A percentile compares a stretch with the other conserved stretches of the same genome.
Evolutionary conservation across 306 rosid genomes (phyloP).

Genomic region (Comarum palustre): DNA sequence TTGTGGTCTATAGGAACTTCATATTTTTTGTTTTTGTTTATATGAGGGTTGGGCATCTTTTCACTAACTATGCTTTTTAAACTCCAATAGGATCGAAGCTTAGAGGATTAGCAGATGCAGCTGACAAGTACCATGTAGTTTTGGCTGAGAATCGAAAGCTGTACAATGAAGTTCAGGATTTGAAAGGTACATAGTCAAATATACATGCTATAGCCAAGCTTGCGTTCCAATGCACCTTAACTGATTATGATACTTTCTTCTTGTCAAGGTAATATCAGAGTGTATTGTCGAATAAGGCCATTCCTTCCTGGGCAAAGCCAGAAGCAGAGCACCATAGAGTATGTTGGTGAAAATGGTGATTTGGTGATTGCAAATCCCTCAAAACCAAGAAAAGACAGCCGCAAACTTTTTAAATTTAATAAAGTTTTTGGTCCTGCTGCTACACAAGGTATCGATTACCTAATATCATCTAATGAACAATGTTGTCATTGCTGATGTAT

Average conservation of each 20-base stretch:
- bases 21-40: slow-evolving; percentile 20
- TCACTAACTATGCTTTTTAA: slow-evolving; percentile 20
- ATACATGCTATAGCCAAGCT: background rate
- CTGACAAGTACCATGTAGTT: slow-evolving; percentile 76
- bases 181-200: slow-evolving; percentile 60
- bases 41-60: background rate
- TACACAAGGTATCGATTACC: slow-evolving; percentile 64
- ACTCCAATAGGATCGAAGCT: slow-evolving; percentile 55
- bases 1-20: slow-evolving; percentile 2
- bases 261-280: slow-evolving; percentile 83
- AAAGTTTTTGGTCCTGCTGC: slow-evolving; percentile 85
- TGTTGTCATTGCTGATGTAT: slow-evolving; percentile 8
- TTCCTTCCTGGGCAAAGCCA: slow-evolving; percentile 91
- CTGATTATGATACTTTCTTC: slow-evolving; percentile 18
- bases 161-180: slow-evolving; percentile 94
- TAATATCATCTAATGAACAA: slow-evolving; percentile 10
- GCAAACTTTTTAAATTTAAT: slow-evolving; percentile 79
- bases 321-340: slow-evolving; percentile 70
- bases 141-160: slow-evolving; percentile 81
- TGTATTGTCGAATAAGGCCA: slow-evolving; percentile 92
- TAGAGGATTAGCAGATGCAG: slow-evolving; percentile 83
- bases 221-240: slow-evolving; percentile 19
- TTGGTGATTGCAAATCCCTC: slow-evolving; percentile 72
- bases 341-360: slow-evolving; percentile 89
- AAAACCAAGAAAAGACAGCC: slow-evolving; percentile 83